Evolutionary conservation across 2,329 filamentous ascomycete species (phyloP), one percentile per base, ranked within the genome.

Genomic region (Clarireedia paspali): DNA sequence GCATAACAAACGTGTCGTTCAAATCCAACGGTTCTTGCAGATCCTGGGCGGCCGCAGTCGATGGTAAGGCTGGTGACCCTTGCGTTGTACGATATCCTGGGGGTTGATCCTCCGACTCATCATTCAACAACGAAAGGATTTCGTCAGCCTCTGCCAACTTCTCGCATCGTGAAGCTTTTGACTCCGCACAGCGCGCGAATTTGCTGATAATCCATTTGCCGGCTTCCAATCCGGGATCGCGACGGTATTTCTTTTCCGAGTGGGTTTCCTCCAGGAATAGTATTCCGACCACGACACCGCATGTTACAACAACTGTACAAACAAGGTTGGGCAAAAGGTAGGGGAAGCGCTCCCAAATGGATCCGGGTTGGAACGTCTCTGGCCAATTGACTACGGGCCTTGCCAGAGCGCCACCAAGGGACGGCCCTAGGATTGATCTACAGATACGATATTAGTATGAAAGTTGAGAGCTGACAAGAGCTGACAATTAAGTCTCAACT

Each of bases 211-310:
- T 74, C 77, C 84, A 88, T 65, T 85, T 79, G 57, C 94, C 92
- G 23, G 89, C 67, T 68, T 92, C 87, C 14, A 88, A 72, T 5
- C 92, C 91, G 38, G 80, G 76, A 70, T 99, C 94, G 46, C 81
- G 82, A 56, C 84, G 79, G 62, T 84, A 72, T 74, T 88, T 95
- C 75, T 88, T 88, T 69, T 88, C 84, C 50, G 85, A 81, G 68
- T 99, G 94, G 1, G 94, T 97, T 74, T 99, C 94, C 69, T 99
- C 91, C 55, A 99, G 77, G 68, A 96, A 96, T 20, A 96, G 73
- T 54, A 95, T 76, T 17, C 91, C 91, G 53, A 94, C 79, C 4
- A 85, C 69, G 47, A 96, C 85, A 17, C 91, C 89, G 60, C 88
- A 76, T 40, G 86, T 73, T 9, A 95, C 86, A 15, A 94, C 83